Percentiles rank a stretch among this genome's conserved stretches.
phyloP scores from a whole-genome alignment of 1,139 yeast species.

The Hyphopichia fennica region DNA sequence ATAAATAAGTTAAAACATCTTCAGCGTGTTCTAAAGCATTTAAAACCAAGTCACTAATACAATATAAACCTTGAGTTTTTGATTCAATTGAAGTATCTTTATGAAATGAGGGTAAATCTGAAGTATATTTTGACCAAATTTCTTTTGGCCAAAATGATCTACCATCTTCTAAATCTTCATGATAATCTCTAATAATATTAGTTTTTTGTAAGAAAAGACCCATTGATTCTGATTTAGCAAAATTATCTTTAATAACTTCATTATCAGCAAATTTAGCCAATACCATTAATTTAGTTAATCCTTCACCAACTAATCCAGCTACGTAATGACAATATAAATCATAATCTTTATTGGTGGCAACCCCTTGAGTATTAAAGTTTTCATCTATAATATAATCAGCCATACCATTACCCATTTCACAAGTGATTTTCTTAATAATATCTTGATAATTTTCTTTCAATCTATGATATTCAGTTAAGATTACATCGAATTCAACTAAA shows the following conservation, averaged over 20 bases:
- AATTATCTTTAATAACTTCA: constrained; percentile 48
- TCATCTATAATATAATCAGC: constrained; percentile 87
- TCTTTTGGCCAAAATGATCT: constrained; percentile 97
- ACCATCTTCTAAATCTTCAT: constrained; percentile 89
- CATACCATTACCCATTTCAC: constrained; percentile 96
- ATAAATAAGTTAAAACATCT: constrained; percentile 74
- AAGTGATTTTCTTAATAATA: constrained; percentile 73
- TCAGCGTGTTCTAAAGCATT: constrained; percentile 78
- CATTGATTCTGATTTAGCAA: constrained; percentile 76
- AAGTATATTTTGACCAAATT: constrained; percentile 82
- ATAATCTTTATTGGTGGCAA: constrained; percentile 75
- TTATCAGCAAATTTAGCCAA: constrained; percentile 64
- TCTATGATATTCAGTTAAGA: constrained; percentile 69
- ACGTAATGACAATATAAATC: constrained; percentile 94
- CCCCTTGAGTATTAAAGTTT: constrained; percentile 75
- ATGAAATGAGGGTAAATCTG: constrained; percentile 59
- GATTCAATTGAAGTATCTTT: constrained; percentile 38
- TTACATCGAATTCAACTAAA: constrained; percentile 68
- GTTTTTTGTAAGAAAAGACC: constrained; percentile 94
- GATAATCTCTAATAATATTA: constrained; percentile 91
- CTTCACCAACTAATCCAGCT: constrained; percentile 98
- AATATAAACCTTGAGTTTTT: constrained; percentile 58
- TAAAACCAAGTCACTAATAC: constrained; percentile 79
- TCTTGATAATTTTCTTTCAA: constrained; percentile 77
- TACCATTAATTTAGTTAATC: constrained; percentile 78